Conservation (phyloP, 1,284 basidiomycete genomes). For the Rhizoctonia solani region DNA sequence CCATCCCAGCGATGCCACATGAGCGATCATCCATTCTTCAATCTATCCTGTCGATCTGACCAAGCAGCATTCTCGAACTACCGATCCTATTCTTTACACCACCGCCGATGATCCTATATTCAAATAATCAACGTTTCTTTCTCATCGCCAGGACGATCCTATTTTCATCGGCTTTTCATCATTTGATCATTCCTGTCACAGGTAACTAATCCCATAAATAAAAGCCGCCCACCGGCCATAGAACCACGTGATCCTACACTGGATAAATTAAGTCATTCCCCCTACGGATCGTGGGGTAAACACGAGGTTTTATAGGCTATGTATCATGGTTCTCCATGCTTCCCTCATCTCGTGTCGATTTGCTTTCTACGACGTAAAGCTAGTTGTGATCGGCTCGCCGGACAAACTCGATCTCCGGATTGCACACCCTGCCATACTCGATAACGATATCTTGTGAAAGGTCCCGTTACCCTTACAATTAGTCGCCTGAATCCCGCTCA, state of each 20-base stretch:
- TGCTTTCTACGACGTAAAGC: neutral
- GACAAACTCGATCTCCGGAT: neutral
- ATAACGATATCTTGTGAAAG: too few relatives aligned
- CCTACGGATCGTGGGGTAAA: neutral
- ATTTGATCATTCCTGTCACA: too few relatives aligned
- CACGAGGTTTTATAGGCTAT: too few relatives aligned
- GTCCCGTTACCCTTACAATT: too few relatives aligned
- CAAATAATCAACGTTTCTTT: too few relatives aligned
- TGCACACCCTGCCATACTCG: too few relatives aligned
- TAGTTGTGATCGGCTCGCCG: neutral
- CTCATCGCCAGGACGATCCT: too few relatives aligned
- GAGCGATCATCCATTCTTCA: neutral
- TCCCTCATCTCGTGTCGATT: neutral
- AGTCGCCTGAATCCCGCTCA: neutral
- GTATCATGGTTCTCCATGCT: too few relatives aligned
- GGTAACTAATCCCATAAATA: too few relatives aligned
- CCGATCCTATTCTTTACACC: neutral
- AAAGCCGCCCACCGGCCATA: neutral
- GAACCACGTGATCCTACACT: constrained; percentile 15
- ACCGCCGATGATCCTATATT: too few relatives aligned
- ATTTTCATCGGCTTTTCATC: too few relatives aligned
- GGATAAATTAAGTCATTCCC: neutral
- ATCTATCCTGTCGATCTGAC: neutral
- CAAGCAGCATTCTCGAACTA: neutral
- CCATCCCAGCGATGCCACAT: neutral